These are phyloP conservation scores for Aspergillus sp. DNA, from an alignment of 2,329 filamentous ascomycete species.

Conservation along the genomic window DNA sequence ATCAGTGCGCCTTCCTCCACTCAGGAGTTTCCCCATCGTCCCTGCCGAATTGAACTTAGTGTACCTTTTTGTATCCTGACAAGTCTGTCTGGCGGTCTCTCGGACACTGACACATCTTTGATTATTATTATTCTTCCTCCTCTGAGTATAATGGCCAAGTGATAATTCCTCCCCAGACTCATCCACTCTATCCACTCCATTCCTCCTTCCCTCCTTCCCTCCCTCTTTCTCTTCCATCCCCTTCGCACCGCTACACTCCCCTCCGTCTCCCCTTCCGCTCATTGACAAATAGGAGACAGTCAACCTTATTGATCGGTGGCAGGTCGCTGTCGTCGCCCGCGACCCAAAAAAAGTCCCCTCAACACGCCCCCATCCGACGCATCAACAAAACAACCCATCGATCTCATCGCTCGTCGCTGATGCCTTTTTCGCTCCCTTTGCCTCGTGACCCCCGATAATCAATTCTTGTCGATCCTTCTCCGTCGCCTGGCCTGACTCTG, in stretches of 20 bases:
- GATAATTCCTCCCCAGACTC: no score
- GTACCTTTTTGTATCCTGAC: no score
- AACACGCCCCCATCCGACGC: background rate
- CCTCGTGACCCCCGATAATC: background rate
- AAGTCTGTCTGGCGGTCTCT: no score
- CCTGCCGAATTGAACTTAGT: no score
- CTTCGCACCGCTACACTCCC: conserved; percentile 13
- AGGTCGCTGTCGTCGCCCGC: background rate
- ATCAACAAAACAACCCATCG: background rate
- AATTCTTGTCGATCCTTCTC: conserved; percentile 4
- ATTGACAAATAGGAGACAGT: background rate
- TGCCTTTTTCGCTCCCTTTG: conserved; percentile 11
- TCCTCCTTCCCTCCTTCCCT: conserved; percentile 3
- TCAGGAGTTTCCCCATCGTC: no score
- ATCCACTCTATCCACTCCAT: background rate
- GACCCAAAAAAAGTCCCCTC: conserved; percentile 7
- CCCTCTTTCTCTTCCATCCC: background rate
- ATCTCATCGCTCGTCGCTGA: conserved; percentile 10
- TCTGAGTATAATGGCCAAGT: no score
- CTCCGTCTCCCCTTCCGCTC: background rate
- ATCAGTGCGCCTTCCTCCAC: no score
- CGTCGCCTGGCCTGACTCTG: conserved; percentile 8
- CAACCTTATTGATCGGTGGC: conserved; percentile 1
- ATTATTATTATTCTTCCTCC: no score
- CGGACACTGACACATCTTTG: no score